Evolutionary conservation across 1,139 yeast species (phyloP).

Genomic region (Hansenula lynferdii): DNA sequence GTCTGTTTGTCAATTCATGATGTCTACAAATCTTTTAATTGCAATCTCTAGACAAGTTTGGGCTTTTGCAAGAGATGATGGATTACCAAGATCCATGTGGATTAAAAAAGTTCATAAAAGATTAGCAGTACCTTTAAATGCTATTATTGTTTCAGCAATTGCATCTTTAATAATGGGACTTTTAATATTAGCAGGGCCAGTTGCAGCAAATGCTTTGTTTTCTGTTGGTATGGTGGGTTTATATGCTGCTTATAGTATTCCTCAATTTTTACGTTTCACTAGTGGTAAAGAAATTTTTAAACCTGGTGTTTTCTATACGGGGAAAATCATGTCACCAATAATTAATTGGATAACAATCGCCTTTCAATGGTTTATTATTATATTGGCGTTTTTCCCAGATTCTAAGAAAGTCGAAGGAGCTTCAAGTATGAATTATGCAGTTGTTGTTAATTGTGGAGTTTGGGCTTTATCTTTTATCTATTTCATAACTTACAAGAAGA

Average conservation of each 20-base stretch:
- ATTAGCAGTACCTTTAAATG: slow-evolving; percentile 44
- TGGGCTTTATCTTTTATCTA: slow-evolving; percentile 40
- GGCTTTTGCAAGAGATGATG: slow-evolving; percentile 17
- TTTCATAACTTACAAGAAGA: slow-evolving; percentile 40
- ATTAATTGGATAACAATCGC: slow-evolving; percentile 31
- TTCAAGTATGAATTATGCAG: slow-evolving; percentile 50
- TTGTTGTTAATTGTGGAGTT: slow-evolving; percentile 44
- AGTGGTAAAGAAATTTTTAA: slow-evolving; percentile 38
- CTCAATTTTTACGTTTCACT: slow-evolving; percentile 40
- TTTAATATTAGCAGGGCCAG: slow-evolving; percentile 44
- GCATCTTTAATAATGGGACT: slow-evolving; percentile 45
- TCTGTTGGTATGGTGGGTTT: slow-evolving; percentile 47
- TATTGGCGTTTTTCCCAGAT: slow-evolving; percentile 42
- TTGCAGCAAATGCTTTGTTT: slow-evolving; percentile 52
- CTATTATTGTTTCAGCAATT: slow-evolving; percentile 44
- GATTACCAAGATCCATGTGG: slow-evolving; percentile 34
- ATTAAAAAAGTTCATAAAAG: slow-evolving; percentile 40
- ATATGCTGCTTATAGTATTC: slow-evolving; percentile 48
- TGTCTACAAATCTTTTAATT: neutral
- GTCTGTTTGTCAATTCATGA: neutral
- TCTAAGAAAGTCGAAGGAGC: slow-evolving; percentile 27
- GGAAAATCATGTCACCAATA: slow-evolving; percentile 38
- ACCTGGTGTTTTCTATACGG: slow-evolving; percentile 61
- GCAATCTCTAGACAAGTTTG: neutral
- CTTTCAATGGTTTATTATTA: slow-evolving; percentile 33